These are phyloP conservation scores for Basidiobolus meristosporus DNA, from an alignment of 371 early-diverging fungal species.

Conservation along the genomic window DNA sequence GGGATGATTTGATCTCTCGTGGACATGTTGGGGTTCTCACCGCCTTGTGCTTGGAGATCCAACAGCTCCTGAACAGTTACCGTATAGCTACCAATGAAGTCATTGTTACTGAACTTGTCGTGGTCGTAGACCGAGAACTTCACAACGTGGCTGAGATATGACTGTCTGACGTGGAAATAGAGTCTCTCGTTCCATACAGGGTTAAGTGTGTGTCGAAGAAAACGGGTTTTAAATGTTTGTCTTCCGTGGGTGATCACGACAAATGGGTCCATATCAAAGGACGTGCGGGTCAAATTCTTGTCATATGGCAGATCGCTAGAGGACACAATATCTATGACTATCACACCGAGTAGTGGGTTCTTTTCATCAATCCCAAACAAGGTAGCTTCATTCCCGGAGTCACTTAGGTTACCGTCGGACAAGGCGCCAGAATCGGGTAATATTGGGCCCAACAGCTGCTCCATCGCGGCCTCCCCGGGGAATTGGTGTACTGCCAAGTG, in stretches of 20 bases:
- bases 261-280: slow-evolving; percentile 75
- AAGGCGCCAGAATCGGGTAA: too few species aligned
- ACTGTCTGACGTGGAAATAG: slow-evolving; percentile 36
- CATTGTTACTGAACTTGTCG: slow-evolving; percentile 53
- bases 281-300: slow-evolving; percentile 29
- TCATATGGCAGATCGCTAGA: slow-evolving; percentile 39
- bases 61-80: slow-evolving; percentile 11
- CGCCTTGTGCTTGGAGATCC: slow-evolving; percentile 2
- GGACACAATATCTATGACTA: slow-evolving; percentile 34
- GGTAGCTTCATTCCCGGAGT: too few species aligned
- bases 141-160: slow-evolving; percentile 30
- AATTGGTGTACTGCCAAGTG: too few species aligned
- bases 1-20: slow-evolving; percentile 5
- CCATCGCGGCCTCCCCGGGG: too few species aligned
- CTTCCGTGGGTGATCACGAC: slow-evolving; percentile 50
- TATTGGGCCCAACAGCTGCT: too few species aligned
- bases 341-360: slow-evolving; percentile 17
- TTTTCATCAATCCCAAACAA: too few species aligned
- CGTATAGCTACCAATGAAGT: slow-evolving; percentile 37
- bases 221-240: slow-evolving; percentile 45
- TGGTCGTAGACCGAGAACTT: slow-evolving; percentile 56
- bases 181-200: slow-evolving; percentile 56
- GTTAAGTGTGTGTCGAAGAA: slow-evolving; percentile 36
- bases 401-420: too few species aligned
- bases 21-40: too few species aligned